These are phyloP conservation scores for Larix kaempferi DNA, from an alignment of 75 land plant genomes.

Conservation along the genomic window DNA sequence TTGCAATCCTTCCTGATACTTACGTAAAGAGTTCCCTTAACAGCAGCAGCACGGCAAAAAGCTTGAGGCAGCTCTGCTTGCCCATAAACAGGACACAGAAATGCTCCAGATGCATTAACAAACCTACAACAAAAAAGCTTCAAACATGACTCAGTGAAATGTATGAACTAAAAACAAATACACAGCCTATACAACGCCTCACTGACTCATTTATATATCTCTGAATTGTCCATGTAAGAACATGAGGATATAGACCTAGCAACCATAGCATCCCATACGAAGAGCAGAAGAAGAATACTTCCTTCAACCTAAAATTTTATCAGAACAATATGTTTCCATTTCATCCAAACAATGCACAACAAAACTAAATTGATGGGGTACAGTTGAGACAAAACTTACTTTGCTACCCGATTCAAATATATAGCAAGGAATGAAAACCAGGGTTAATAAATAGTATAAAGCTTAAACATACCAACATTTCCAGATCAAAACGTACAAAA, in stretches of 20 bases:
- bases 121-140: slow-evolving; percentile 43
- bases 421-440: too few relatives aligned
- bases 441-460: too few relatives aligned
- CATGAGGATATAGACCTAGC: background rate
- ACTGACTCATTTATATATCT: background rate
- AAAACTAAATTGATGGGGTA: too few relatives aligned
- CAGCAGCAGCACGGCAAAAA: slow-evolving; percentile 95
- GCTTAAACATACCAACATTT: too few relatives aligned
- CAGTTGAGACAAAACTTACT: too few relatives aligned
- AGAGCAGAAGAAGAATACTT: background rate
- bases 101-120: slow-evolving; percentile 77
- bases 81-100: slow-evolving; percentile 90
- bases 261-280: background rate
- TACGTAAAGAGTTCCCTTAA: slow-evolving; percentile 91
- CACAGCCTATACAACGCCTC: background rate
- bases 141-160: background rate
- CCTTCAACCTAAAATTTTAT: background rate
- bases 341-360: too few relatives aligned
- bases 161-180: background rate
- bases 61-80: slow-evolving; percentile 96
- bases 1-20: slow-evolving; percentile 16
- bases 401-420: too few relatives aligned
- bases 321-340: background rate
- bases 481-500: too few relatives aligned
- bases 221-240: background rate